A percentile compares a stretch with the other conserved stretches of the same genome.
Conservation (phyloP, 345 rosid genomes). For the Pugionium cornutum region DNA sequence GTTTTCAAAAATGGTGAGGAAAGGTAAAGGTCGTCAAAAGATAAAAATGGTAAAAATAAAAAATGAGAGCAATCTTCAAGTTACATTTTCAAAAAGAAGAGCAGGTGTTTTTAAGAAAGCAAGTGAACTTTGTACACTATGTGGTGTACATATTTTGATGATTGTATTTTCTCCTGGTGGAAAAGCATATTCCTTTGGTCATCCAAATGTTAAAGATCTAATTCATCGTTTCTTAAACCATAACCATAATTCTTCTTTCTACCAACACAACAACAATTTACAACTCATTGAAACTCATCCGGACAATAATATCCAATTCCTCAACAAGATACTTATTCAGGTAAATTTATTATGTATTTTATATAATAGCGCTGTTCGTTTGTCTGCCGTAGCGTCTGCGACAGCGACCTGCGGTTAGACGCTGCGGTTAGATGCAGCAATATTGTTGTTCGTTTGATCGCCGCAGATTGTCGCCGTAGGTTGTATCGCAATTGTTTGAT, state of each 20-base stretch:
- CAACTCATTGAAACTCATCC: constrained; percentile 42
- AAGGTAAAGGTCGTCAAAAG: constrained; percentile 13
- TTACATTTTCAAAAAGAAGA: constrained; percentile 33
- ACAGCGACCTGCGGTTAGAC: too few species aligned
- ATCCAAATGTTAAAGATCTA: constrained; percentile 45
- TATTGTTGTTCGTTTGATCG: too few species aligned
- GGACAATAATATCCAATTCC: constrained; percentile 39
- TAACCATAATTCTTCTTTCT: not conserved
- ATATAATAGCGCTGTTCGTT: too few species aligned
- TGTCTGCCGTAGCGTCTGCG: too few species aligned
- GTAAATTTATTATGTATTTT: too few species aligned
- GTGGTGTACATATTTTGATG: constrained; percentile 19
- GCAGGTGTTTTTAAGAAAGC: constrained; percentile 32
- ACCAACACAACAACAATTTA: not conserved
- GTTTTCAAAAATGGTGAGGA: constrained; percentile 28
- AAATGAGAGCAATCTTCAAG: constrained; percentile 8
- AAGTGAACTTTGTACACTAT: constrained; percentile 30
- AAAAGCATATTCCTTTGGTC: constrained; percentile 60
- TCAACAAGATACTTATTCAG: constrained; percentile 47
- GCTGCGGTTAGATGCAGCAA: too few species aligned
- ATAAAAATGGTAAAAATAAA: constrained; percentile 2
- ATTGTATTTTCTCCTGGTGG: constrained; percentile 30
- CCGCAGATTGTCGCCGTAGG: too few species aligned
- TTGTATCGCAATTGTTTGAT: too few species aligned
- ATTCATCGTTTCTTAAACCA: constrained; percentile 33